Conservation (phyloP, 192 early-diverging fungal species). For the Lobosporangium transversale region DNA sequence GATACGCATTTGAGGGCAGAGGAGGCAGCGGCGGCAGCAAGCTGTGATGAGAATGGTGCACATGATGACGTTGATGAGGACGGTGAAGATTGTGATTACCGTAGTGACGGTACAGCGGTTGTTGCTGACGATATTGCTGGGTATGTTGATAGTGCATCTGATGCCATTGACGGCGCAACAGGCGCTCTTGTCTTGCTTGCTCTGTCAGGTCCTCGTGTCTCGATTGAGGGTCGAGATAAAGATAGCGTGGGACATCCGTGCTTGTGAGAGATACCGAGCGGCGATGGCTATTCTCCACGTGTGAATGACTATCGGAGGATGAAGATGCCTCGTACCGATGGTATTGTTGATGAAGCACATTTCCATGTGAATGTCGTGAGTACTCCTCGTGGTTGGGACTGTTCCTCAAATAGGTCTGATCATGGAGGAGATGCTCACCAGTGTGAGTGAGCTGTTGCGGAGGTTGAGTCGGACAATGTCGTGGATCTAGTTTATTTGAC, state of each 20-base stretch:
- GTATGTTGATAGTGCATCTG: constrained; percentile 35
- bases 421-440: no score
- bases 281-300: background rate
- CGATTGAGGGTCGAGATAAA: background rate
- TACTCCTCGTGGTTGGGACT: no score
- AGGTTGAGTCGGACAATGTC: background rate
- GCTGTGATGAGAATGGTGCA: no score
- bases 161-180: constrained; percentile 23
- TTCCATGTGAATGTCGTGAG: no score
- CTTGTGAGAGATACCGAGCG: constrained; percentile 24
- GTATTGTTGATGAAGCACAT: background rate
- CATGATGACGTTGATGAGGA: background rate
- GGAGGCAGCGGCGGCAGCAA: background rate
- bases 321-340: background rate
- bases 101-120: no score
- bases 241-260: background rate
- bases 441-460: no score
- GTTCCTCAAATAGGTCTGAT: no score
- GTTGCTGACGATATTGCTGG: constrained; percentile 16
- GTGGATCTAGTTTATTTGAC: background rate
- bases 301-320: constrained; percentile 1
- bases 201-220: constrained; percentile 13
- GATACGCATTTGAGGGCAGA: background rate
- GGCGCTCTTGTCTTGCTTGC: constrained; percentile 32
- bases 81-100: background rate